These are phyloP conservation scores for Boletellus emodensis DNA, from an alignment of 768 basidiomycete species.

Conservation along the genomic window DNA sequence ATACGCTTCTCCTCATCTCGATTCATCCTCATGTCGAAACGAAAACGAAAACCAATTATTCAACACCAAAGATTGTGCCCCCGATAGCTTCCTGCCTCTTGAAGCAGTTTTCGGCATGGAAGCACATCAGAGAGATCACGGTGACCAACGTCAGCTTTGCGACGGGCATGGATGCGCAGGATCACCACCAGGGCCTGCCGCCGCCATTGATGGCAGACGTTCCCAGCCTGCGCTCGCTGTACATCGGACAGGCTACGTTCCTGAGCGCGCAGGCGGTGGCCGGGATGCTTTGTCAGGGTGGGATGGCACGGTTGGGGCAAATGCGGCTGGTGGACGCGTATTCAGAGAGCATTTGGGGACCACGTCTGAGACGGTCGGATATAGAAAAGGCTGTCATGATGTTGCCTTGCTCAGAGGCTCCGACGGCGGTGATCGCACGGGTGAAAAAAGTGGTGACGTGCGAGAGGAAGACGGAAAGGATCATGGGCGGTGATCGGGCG, in stretches of 20 bases:
- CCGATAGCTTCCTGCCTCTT: conserved; percentile 23
- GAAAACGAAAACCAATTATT: not conserved
- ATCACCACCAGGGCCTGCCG: not conserved
- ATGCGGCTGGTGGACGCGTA: conserved; percentile 53
- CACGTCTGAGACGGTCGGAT: conserved; percentile 46
- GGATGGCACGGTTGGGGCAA: conserved; percentile 24
- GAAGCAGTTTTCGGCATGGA: conserved; percentile 34
- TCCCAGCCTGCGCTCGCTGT: conserved; percentile 39
- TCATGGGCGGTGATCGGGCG: conserved; percentile 50
- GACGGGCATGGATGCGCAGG: conserved; percentile 13
- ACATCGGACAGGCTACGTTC: conserved; percentile 49
- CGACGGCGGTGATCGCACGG: conserved; percentile 24
- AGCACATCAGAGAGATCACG: conserved; percentile 41
- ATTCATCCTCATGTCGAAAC: not conserved
- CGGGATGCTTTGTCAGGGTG: conserved; percentile 29
- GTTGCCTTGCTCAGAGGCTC: conserved; percentile 6
- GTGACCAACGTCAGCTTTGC: conserved; percentile 47
- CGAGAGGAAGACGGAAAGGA: conserved; percentile 49
- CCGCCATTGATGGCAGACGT: conserved; percentile 35
- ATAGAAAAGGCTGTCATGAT: conserved; percentile 35
- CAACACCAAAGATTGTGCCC: conserved; percentile 22
- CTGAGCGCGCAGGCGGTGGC: conserved; percentile 40
- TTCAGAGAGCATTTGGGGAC: conserved; percentile 55
- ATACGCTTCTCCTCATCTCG: too few species aligned
- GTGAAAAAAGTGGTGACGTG: conserved; percentile 43